Percentiles rank a stretch among this genome's conserved stretches.
These are phyloP conservation scores for Ottelia alismoides DNA, from an alignment of 106 monocot species.

Conservation along the genomic window DNA sequence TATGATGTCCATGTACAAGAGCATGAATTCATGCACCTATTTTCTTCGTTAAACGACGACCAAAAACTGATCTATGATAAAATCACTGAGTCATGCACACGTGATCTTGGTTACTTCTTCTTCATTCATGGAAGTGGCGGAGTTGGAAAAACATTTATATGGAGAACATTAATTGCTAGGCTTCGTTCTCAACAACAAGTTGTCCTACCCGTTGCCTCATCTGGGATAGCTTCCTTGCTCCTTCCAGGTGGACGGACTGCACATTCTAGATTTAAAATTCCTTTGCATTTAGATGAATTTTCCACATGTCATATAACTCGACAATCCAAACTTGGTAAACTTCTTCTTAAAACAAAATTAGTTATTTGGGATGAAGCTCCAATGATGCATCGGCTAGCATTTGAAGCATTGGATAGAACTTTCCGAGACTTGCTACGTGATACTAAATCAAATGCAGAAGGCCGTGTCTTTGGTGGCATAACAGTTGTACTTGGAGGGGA, in stretches of 20 bases:
- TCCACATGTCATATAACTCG: background rate
- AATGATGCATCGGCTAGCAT: constrained; percentile 2
- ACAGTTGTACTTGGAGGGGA: constrained; percentile 4
- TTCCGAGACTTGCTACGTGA: background rate
- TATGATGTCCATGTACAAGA: background rate
- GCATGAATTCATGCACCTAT: background rate
- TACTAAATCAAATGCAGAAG: background rate
- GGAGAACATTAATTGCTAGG: constrained; percentile 2
- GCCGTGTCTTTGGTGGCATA: background rate
- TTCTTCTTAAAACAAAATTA: background rate
- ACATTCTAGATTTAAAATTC: constrained; percentile 17
- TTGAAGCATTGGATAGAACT: constrained; percentile 5
- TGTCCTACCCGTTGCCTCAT: constrained; percentile 13
- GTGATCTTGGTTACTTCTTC: background rate
- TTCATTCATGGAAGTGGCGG: constrained; percentile 9
- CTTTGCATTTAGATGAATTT: background rate
- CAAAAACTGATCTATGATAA: constrained; percentile 2
- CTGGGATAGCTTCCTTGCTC: constrained; percentile 8
- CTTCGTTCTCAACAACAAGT: constrained; percentile 2
- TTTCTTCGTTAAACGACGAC: constrained; percentile 1
- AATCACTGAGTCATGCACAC: background rate
- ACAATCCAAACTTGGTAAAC: background rate
- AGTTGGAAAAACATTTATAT: constrained; percentile 15
- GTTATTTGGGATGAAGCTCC: constrained; percentile 9
- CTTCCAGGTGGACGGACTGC: constrained; percentile 16